Base-by-base conservation (phyloP, 2,329 filamentous ascomycete species). In the Westerdykella aurantiaca region DNA sequence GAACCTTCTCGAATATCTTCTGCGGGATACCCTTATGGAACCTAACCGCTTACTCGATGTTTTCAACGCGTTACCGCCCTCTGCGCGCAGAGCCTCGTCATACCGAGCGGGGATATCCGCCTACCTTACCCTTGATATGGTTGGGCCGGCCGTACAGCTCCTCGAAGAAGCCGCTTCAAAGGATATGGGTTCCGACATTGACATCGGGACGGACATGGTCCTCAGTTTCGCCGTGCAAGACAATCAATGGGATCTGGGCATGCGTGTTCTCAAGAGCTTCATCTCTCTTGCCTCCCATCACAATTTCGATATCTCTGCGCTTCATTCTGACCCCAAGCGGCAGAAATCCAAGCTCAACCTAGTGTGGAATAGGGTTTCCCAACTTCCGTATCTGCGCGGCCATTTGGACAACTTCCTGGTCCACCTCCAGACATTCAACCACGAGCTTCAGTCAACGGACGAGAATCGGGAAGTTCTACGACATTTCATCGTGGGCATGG, bases 91-190 rank as follows among this genome's bases (percentile, higher is more conserved):
- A 2, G 51, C 61, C 6, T 60, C 63, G 4, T 69, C 74, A 41
- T 80, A 78, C 54, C 55, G 66, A 41, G 56, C 65, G 34, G 66
- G 71, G 21, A 67, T 74, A 17, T 62, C 63, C 35, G 69, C 76
- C 17, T 68, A 73, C 46, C 49, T 78, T 21, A 57, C 52, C n/a
- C 58, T 72, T 13, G 57, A 66, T 16, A 60, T 70, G 45, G 46
- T 68, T 12, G 64, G 66, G 2, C 52, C 55, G 4, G 66, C 72
- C 10, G 59, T 69, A 10, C 43, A 54, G 12, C 52, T 76, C n/a
- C 72, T 73, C 44, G 50, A 67, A 33, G 61, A 72, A 51, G 71
- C 72, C 10, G 51, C 45, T 10, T 12, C 37, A 23, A 41, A 42
- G 17, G 39, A 44, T 11, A 21, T 44, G 10, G 42, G 43, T n/a